Evolutionary conservation across 768 basidiomycete genomes (phyloP).

Genomic region (Mycena floridula): DNA sequence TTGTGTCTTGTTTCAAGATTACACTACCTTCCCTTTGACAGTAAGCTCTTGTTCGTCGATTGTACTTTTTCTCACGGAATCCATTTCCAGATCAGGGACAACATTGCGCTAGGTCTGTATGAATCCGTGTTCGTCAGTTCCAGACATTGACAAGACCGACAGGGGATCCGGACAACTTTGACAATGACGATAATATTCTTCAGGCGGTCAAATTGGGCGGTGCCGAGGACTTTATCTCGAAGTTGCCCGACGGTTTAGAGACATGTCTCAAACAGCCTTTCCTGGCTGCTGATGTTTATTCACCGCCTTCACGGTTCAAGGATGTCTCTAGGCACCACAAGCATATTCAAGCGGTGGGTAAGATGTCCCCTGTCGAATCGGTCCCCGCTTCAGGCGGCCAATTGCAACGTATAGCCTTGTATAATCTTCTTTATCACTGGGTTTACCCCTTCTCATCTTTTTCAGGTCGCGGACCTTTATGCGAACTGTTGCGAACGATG

Average conservation of each 20-base stretch:
- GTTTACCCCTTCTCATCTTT: constrained; percentile 27
- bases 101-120: constrained; percentile 73
- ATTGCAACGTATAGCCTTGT: constrained; percentile 69
- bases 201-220: constrained; percentile 69
- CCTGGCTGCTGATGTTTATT: constrained; percentile 55
- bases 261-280: constrained; percentile 73
- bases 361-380: constrained; percentile 34
- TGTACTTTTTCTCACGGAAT: too few species aligned
- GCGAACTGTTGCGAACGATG: constrained; percentile 48
- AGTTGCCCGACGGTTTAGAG: constrained; percentile 59
- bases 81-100: constrained; percentile 57
- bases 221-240: constrained; percentile 56
- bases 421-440: constrained; percentile 32
- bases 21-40: constrained; percentile 72
- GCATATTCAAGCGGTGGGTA: constrained; percentile 55
- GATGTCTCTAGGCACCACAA: constrained; percentile 57
- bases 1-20: constrained; percentile 77
- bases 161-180: constrained; percentile 55
- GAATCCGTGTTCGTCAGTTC: too few species aligned
- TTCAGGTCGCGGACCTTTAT: constrained; percentile 62
- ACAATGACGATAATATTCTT: constrained; percentile 48
- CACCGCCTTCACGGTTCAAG: neutral
- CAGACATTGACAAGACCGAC: too few species aligned
- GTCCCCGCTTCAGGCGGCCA: constrained; percentile 48
- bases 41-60: constrained; percentile 50